These are phyloP conservation scores for Trebouxia sp. DNA, from an alignment of 139 green algal species.

Conservation along the genomic window DNA sequence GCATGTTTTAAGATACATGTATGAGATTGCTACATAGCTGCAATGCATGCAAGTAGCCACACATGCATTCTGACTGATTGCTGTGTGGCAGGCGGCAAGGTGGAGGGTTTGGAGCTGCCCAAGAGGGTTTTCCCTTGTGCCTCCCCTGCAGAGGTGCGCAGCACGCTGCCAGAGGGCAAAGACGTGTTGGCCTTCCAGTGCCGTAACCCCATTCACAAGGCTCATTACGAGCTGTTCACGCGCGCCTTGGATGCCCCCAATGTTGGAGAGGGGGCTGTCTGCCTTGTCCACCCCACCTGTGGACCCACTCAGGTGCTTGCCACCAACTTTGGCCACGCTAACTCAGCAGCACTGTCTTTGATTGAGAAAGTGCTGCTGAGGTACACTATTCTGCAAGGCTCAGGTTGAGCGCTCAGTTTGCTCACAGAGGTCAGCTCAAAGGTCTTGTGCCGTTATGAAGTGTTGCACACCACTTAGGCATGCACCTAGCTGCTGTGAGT, in stretches of 20 bases:
- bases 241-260: conserved; percentile 81
- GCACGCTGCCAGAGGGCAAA: conserved; percentile 63
- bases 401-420: too few species aligned
- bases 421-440: too few species aligned
- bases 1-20: too few species aligned
- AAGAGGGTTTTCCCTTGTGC: conserved; percentile 84
- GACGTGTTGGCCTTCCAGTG: conserved; percentile 96
- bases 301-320: conserved; percentile 77
- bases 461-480: too few species aligned
- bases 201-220: conserved; percentile 91
- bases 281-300: conserved; percentile 90
- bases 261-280: conserved; percentile 71
- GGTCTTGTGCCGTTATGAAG: too few species aligned
- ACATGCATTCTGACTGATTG: not conserved
- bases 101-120: conserved; percentile 81
- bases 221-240: conserved; percentile 95
- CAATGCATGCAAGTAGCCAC: too few species aligned
- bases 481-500: too few species aligned
- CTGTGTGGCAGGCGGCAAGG: conserved; percentile 47
- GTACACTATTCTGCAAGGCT: too few species aligned
- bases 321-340: not conserved
- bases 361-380: too few species aligned
- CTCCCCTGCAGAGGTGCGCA: conserved; percentile 74
- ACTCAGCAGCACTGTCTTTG: too few species aligned
- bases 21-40: too few species aligned